Conservation (phyloP, 805 yeast genomes). For the Yamadazyma endophytica region DNA sequence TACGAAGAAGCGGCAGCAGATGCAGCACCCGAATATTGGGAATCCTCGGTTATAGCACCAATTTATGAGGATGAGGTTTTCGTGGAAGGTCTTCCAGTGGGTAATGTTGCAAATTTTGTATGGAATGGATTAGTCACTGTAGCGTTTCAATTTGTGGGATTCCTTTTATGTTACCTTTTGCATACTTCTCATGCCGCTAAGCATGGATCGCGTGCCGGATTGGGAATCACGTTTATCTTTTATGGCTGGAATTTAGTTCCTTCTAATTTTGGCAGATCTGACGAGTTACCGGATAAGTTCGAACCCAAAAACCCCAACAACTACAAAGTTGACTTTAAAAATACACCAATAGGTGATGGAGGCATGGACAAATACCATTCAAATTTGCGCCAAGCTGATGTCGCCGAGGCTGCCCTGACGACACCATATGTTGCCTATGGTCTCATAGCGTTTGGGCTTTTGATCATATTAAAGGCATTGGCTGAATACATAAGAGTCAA, state of each 20-base stretch:
- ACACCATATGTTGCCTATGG: constrained; percentile 58
- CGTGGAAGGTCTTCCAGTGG: constrained; percentile 94
- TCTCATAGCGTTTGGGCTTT: constrained; percentile 63
- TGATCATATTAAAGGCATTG: constrained; percentile 63
- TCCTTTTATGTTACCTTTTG: constrained; percentile 79
- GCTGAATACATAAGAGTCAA: constrained; percentile 72
- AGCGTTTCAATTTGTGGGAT: constrained; percentile 93
- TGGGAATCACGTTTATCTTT: constrained; percentile 78
- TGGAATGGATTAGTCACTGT: constrained; percentile 89
- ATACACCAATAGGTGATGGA: constrained; percentile 19
- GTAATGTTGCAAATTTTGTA: constrained; percentile 77
- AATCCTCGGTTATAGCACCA: constrained; percentile 75
- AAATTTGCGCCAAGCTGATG: constrained; percentile 14
- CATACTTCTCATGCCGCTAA: constrained; percentile 98
- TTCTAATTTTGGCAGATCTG: constrained; percentile 35
- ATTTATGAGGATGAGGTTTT: constrained; percentile 84
- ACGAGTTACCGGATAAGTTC: constrained; percentile 27
- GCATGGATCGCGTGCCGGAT: constrained; percentile 89
- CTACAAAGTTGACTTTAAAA: constrained; percentile 26
- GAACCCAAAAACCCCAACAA: constrained; percentile 31
- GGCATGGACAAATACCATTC: constrained; percentile 30
- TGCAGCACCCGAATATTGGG: constrained; percentile 96
- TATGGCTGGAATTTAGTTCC: constrained; percentile 47
- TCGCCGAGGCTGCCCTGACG: constrained; percentile 4
- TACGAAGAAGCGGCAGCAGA: constrained; percentile 96